Evolutionary conservation across 768 basidiomycete genomes (phyloP), one percentile per base, ranked within the genome.

Genomic region (Russula brevipes): DNA sequence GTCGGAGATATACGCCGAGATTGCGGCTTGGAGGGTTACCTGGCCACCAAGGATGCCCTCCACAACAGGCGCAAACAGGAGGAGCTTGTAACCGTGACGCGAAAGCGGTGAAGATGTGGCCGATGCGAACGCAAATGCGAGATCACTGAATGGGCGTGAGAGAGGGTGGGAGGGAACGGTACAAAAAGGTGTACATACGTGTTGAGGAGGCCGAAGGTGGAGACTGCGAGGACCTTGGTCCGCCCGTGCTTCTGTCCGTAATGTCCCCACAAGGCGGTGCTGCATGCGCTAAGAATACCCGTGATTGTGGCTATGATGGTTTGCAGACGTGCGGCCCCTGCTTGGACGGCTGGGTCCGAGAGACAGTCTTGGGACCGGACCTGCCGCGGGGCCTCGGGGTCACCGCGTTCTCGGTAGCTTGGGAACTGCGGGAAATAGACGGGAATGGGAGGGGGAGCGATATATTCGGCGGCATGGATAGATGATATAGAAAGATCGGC

Each of bases 231-330:
- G 49, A 95, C 82, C 31, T 81, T 81, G 53, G 87, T 93, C 41
- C 94, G 81, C 10, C 94, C 94, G 66, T 85, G 76, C 9, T 79
- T 74, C 72, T 95, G 93, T 10, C 89, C 87, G 46, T 86, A 82
- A 54, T 85, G 81, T 56, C 90, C 90, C 94, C 94, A 97, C 76
- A 87, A 89, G 0, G 89, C 91, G 0, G 91, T 91, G 4, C 89
- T 90, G 52, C 91, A 75, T 1, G 91, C 90, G 56, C 89, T 88
- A 45, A 97, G 78, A 7, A 83, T 71, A 56, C 90, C 92, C 85
- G 89, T 88, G 9, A 81, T 81, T 11, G 89, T 85, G 2, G 86
- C 86, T 73, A 95, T 84, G 54, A 84, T 81, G 7, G 86, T 86
- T 74, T 91, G 89, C n/a, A 91, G 80, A 60, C 78, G 80, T 30